Conservation (phyloP, 805 yeast genomes). For the Soucietia sequanensis region DNA sequence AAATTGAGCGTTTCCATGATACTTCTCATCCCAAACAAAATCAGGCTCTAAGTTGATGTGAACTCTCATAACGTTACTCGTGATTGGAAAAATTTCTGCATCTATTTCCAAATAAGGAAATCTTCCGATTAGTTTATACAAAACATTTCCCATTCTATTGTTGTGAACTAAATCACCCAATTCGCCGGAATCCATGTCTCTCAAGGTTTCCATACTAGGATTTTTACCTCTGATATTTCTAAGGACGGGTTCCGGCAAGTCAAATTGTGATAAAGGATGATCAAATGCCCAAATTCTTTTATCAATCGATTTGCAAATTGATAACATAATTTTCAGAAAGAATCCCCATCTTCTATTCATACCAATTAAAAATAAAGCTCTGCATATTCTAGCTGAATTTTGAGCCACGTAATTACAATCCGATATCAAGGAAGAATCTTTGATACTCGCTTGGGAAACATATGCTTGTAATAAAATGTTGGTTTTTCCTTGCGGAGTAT, state of each 20-base stretch:
- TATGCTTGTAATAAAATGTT: constrained; percentile 85
- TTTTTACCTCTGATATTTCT: constrained; percentile 61
- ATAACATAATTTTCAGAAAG: constrained; percentile 68
- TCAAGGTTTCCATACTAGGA: constrained; percentile 66
- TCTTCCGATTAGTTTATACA: constrained; percentile 59
- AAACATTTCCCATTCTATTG: constrained; percentile 60
- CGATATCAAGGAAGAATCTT: constrained; percentile 78
- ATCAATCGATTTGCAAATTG: constrained; percentile 85
- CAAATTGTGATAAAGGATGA: constrained; percentile 89
- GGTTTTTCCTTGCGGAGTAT: constrained; percentile 80
- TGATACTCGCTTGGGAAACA: constrained; percentile 70
- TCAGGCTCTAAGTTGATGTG: constrained; percentile 70
- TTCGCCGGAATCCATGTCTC: constrained; percentile 73
- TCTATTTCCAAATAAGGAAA: constrained; percentile 77
- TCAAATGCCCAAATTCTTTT: constrained; percentile 83
- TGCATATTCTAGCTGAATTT: constrained; percentile 87
- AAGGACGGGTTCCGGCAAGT: constrained; percentile 64
- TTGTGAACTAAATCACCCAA: constrained; percentile 91
- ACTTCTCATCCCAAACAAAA: constrained; percentile 79
- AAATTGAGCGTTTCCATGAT: constrained; percentile 80
- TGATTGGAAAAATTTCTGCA: constrained; percentile 85
- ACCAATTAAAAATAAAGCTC: constrained; percentile 87
- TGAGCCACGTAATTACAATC: constrained; percentile 95
- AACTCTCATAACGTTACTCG: constrained; percentile 80
- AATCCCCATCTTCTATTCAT: constrained; percentile 89